Evolutionary conservation across 208 protist species (phyloP), one percentile per base, ranked within the genome.

Genomic region (Trypanosoma grayi): DNA sequence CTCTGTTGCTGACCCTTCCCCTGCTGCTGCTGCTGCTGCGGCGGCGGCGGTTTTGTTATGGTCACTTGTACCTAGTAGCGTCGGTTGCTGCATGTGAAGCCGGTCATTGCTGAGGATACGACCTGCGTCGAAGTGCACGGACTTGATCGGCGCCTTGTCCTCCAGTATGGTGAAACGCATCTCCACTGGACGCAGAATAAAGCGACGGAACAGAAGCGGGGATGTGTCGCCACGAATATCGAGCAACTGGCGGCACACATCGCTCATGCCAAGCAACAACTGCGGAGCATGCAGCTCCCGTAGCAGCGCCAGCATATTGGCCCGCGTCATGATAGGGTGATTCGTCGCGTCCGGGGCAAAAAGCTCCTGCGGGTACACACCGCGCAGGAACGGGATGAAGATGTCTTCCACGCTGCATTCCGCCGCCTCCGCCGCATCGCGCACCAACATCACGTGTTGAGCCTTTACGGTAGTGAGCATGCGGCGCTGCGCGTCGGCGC

Each of bases 341-440:
- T 71, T 41, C 4, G 80, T 81, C 1, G 55, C 58, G 22, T 89
- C 68, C 4, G 76, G 68, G 22, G 84, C 84, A 56, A 92, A 84
- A 28, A 85, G 66, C 9, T 85, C 70, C 25, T 59, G 57, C n/a
- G 84, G 82, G 51, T 81, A 88, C 30, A 62, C 51, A 14, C 89
- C 89, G 18, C 85, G 80, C 14, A 95, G 66, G 71, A 95, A 93
- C 0, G 89, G 89, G 33, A 95, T 60, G 41, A 78, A 90, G 18
- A 95, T 70, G 55, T 95, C 85, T 30, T 93, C 77, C 27, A 93
- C 67, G 31, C 72, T 72, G 46, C 69, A 85, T 22, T 40, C 34
- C 18, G 51, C 64, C 1, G 85, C 85, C 31, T 93, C 81, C 22
- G 51, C 73, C 13, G 33, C 46, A 14, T 71, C 81, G 1, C 11